Evolutionary conservation across 305 asterid species (phyloP).

Genomic region (Solanum hybrid): DNA sequence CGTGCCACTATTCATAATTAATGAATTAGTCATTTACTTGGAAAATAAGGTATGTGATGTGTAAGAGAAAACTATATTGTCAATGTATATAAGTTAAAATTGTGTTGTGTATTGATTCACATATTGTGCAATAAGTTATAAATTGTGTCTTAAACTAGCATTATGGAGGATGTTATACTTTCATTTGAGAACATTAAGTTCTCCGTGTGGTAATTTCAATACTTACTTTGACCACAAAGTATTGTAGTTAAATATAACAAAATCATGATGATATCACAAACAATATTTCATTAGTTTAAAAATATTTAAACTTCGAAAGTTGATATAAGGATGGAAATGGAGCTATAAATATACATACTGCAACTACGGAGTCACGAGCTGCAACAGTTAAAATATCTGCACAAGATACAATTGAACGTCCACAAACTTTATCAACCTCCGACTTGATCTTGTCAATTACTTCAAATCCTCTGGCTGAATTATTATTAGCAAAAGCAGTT

Average conservation of each 20-base stretch:
- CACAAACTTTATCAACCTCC: background rate
- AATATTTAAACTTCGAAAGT: background rate
- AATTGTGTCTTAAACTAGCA: background rate
- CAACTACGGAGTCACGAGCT: background rate
- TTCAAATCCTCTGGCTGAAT: background rate
- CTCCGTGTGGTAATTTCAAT: background rate
- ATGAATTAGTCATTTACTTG: background rate
- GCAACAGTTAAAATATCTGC: background rate
- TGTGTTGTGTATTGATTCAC: background rate
- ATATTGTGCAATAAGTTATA: background rate
- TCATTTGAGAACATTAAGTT: background rate
- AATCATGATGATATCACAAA: background rate
- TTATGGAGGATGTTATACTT: background rate
- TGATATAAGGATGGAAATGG: background rate
- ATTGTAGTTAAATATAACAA: background rate
- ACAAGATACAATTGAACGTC: background rate
- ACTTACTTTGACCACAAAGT: background rate
- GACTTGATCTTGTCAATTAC: background rate
- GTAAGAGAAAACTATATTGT: background rate
- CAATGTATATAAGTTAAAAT: background rate
- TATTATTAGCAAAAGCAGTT: background rate
- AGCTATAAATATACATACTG: background rate
- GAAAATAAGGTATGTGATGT: background rate
- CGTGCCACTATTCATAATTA: background rate
- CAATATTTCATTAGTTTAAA: background rate